Evolutionary conservation across 116 monocot species (phyloP).

Genomic region (Cymodocea nodosa): DNA sequence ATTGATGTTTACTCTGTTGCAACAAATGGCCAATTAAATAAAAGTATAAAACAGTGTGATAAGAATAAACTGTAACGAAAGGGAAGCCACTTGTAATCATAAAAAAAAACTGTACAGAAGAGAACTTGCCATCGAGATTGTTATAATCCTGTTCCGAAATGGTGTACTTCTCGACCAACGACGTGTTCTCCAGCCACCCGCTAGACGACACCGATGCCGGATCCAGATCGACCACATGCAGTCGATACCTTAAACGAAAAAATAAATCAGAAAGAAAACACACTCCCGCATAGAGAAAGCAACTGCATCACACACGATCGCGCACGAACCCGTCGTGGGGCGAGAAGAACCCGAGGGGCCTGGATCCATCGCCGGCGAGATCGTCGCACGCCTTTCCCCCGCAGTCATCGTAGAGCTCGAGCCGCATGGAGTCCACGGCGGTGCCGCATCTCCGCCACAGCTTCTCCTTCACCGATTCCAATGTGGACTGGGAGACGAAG

Average conservation of each 20-base stretch:
- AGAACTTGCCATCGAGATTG: slow-evolving; percentile 62
- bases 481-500: slow-evolving; percentile 23
- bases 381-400: slow-evolving; percentile 48
- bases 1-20: too few species aligned
- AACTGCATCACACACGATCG: background rate
- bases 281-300: background rate
- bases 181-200: slow-evolving; percentile 93
- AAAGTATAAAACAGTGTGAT: too few species aligned
- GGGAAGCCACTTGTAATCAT: too few species aligned
- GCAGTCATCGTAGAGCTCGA: slow-evolving; percentile 67
- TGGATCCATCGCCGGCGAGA: slow-evolving; percentile 25
- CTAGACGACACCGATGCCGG: slow-evolving; percentile 75
- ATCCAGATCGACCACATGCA: slow-evolving; percentile 81
- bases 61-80: too few species aligned
- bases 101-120: background rate
- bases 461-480: slow-evolving; percentile 73
- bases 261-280: background rate
- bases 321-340: slow-evolving; percentile 49
- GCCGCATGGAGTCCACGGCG: slow-evolving; percentile 62
- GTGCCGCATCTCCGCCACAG: slow-evolving; percentile 93
- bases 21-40: too few species aligned
- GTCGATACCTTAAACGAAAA: slow-evolving; percentile 35
- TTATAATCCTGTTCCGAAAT: slow-evolving; percentile 86
- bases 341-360: slow-evolving; percentile 67
- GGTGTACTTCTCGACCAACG: slow-evolving; percentile 75